Evolutionary conservation across 2,329 filamentous ascomycete species (phyloP).

Genomic region (Fusarium vanettenii): DNA sequence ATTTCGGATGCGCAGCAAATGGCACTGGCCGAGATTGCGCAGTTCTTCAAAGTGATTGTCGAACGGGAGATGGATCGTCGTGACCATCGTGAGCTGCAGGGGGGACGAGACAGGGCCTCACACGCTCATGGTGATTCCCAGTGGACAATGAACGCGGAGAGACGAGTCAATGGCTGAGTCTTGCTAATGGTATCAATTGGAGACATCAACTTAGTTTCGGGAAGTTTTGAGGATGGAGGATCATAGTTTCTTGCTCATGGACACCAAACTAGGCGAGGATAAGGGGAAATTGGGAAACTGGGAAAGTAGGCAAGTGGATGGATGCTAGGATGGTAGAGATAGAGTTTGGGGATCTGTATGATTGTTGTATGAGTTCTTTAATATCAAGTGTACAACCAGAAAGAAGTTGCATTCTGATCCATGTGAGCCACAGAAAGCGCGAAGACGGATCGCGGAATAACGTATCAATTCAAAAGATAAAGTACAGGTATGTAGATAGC

Average conservation of each 20-base stretch:
- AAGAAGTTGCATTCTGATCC: background rate
- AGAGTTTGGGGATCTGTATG: background rate
- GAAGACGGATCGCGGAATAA: background rate
- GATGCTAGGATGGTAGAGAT: background rate
- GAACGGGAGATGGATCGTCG: slow-evolving; percentile 56
- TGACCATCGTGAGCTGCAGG: slow-evolving; percentile 39
- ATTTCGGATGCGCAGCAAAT: slow-evolving; percentile 56
- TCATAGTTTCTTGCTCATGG: background rate
- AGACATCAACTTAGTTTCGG: background rate
- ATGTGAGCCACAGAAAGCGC: background rate
- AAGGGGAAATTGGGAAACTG: background rate
- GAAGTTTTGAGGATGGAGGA: background rate
- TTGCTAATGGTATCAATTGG: background rate
- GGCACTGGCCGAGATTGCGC: slow-evolving; percentile 61
- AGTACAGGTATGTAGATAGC: slow-evolving; percentile 1
- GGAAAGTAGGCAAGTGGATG: background rate
- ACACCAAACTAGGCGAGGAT: background rate
- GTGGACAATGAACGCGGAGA: slow-evolving; percentile 14
- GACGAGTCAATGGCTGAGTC: background rate
- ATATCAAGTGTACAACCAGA: background rate
- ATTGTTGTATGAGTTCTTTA: background rate
- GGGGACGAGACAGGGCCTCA: slow-evolving; percentile 14
- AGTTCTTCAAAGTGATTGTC: slow-evolving; percentile 66
- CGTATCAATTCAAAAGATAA: background rate
- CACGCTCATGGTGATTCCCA: slow-evolving; percentile 8